Evolutionary conservation across 2,329 filamentous ascomycete genomes (phyloP).

Genomic region (Colletotrichum filicis): DNA sequence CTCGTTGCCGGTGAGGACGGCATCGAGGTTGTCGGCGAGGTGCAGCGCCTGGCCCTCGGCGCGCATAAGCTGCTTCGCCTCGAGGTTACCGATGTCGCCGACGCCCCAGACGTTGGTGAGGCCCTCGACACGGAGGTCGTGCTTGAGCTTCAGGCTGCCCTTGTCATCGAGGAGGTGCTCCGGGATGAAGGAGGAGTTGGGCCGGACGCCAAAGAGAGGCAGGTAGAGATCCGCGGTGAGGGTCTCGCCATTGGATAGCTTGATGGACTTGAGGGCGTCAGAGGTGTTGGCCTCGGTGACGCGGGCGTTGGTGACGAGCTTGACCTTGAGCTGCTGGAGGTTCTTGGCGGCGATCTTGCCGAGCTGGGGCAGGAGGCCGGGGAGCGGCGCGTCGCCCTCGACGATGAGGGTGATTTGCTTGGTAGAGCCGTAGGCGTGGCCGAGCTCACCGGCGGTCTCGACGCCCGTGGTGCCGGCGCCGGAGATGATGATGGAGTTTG

Average conservation of each 20-base stretch:
- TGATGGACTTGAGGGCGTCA: constrained; percentile 43
- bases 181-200: constrained; percentile 42
- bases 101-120: constrained; percentile 41
- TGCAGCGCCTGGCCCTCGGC: constrained; percentile 48
- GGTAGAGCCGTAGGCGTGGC: constrained; percentile 42
- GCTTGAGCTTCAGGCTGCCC: constrained; percentile 39
- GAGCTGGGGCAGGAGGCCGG: constrained; percentile 41
- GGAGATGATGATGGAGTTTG: constrained; percentile 49
- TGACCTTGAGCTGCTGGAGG: constrained; percentile 57
- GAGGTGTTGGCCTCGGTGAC: constrained; percentile 44
- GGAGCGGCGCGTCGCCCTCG: constrained; percentile 31
- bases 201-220: constrained; percentile 42
- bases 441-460: constrained; percentile 51
- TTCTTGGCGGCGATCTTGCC: constrained; percentile 50
- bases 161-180: constrained; percentile 38
- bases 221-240: constrained; percentile 43
- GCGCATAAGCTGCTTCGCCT: constrained; percentile 37
- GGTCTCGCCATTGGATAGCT: constrained; percentile 45
- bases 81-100: constrained; percentile 41
- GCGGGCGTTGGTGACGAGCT: constrained; percentile 51
- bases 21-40: constrained; percentile 48
- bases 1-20: constrained; percentile 34
- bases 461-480: constrained; percentile 52
- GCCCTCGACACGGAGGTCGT: constrained; percentile 38
- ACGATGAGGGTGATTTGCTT: constrained; percentile 42